Base-by-base conservation (phyloP, 1,139 yeast species). In the Arxiozyma bovina region DNA sequence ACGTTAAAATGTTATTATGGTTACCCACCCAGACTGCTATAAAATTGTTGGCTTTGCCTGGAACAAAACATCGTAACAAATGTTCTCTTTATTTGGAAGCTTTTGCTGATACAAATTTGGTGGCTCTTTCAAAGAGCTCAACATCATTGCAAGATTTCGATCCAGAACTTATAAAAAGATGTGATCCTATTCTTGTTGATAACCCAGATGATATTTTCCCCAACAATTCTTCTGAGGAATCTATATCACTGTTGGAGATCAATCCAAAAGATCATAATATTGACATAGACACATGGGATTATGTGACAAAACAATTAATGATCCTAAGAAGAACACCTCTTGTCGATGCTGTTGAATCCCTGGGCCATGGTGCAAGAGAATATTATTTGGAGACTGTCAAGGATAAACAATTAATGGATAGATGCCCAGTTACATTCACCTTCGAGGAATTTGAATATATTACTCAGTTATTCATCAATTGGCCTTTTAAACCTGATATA, bases 401-500 rank as follows among this genome's bases (percentile, higher is more conserved):
- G 1, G 73, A 77, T 3, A 52, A 58, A 9, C 70, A 67, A 0
- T 55, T 83, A 3, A 62, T 81, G 54, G 66, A 77, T 12, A 79
- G 76, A 57, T 64, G 68, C 3, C 80, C 87, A 0, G 69, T 73
- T 21, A 78, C 78, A 2, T 70, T 90, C 55, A 73, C 81, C 0
- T 65, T 74, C 6, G 79, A 78, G 0, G 94, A 89, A 21, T 74
- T 85, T 57, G 57, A 74, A 8, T 62, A 67, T 6, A 66, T 91
- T 9, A 75, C 82, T 4, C 68, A 77, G 5, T 75, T 72, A 3
- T 87, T 85, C 65, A 77, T 76, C 49, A 66, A 72, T 23, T 91
- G 98, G 98, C 94, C 98, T 0, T 91, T 90, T 73, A 89, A 84
- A 69, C 97, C 97, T 0, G 77, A 77, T 50, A 51, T 51, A n/a